Conservation (phyloP, 768 basidiomycete species). For the Amanita rimosa region DNA sequence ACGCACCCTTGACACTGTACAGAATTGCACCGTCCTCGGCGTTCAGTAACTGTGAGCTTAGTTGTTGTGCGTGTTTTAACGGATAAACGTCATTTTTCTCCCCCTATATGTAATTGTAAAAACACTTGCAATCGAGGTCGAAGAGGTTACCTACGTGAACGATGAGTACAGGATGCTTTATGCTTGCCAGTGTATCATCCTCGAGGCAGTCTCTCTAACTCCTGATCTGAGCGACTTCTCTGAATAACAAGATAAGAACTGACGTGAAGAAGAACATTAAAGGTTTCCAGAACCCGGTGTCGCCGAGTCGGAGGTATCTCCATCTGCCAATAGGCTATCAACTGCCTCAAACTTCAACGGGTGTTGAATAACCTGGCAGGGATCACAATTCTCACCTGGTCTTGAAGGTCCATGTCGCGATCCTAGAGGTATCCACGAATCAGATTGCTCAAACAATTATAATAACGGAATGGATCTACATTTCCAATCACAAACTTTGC, state of each 20-base stretch:
- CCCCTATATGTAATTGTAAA: slow-evolving; percentile 35
- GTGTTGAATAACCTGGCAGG: neutral
- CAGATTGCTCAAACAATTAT: neutral
- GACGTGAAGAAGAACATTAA: slow-evolving; percentile 52
- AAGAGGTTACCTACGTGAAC: slow-evolving; percentile 41
- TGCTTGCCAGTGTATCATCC: slow-evolving; percentile 32
- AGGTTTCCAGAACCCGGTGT: slow-evolving; percentile 37
- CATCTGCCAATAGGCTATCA: slow-evolving; percentile 57
- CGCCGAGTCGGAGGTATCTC: slow-evolving; percentile 42
- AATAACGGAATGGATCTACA: slow-evolving; percentile 26
- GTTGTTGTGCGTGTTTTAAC: slow-evolving; percentile 41
- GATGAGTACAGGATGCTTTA: slow-evolving; percentile 56
- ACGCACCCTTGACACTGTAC: slow-evolving; percentile 51
- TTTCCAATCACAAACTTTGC: slow-evolving; percentile 42
- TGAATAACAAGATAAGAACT: slow-evolving; percentile 12
- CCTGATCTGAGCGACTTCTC: neutral
- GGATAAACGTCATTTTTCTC: slow-evolving; percentile 46
- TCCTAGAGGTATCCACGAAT: slow-evolving; percentile 22
- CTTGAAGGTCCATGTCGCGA: slow-evolving; percentile 43
- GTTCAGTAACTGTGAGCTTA: slow-evolving; percentile 37
- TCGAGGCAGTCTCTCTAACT: slow-evolving; percentile 39
- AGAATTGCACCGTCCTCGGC: slow-evolving; percentile 38
- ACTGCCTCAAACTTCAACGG: slow-evolving; percentile 22
- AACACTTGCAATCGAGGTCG: neutral
- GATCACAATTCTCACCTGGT: slow-evolving; percentile 39